phyloP scores from a whole-genome alignment of 352 stramenopile species.

The Phytophthora sojae region DNA sequence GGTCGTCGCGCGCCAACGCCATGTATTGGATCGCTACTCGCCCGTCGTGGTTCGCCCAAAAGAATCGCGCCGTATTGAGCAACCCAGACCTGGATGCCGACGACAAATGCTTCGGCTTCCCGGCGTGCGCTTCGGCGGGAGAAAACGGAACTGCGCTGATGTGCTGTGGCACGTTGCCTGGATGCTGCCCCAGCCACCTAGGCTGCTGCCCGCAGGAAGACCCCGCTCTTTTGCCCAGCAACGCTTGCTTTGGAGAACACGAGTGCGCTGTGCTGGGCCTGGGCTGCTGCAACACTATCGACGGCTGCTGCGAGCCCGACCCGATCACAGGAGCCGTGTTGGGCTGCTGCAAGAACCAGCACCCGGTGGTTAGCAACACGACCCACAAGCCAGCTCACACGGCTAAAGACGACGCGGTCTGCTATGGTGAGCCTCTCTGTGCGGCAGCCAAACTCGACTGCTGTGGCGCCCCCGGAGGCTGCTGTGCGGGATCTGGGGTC shows the following conservation, averaged over 20 bases:
- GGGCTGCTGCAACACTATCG: conserved; percentile 73
- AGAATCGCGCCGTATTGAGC: conserved; percentile 40
- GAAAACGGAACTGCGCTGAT: conserved; percentile 65
- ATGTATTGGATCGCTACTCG: conserved; percentile 81
- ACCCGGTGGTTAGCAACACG: conserved; percentile 37
- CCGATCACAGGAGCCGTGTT: conserved; percentile 54
- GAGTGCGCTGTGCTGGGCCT: conserved; percentile 65
- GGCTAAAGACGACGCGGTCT: conserved; percentile 32
- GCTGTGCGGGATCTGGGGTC: conserved; percentile 46
- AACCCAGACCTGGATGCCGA: conserved; percentile 41
- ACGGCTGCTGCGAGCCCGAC: conserved; percentile 73
- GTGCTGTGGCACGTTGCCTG: conserved; percentile 74
- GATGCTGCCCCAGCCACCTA: conserved; percentile 72
- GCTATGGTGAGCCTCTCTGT: conserved; percentile 54
- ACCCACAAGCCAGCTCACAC: conserved; percentile 37
- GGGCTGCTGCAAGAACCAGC: conserved; percentile 74
- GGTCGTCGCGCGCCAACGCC: conserved; percentile 77
- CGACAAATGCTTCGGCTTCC: conserved; percentile 76
- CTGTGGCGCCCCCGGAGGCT: conserved; percentile 51
- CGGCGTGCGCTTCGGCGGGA: conserved; percentile 57
- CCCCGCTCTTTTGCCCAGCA: conserved; percentile 45
- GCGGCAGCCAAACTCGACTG: conserved; percentile 51
- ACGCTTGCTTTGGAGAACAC: conserved; percentile 70
- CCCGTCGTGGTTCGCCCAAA: conserved; percentile 71
- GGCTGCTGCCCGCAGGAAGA: conserved; percentile 71